A percentile compares a stretch with the other conserved stretches of the same genome.
Evolutionary conservation across 192 early-diverging fungal genomes (phyloP).

Genomic region (Borealophlyctis nickersoniae): DNA sequence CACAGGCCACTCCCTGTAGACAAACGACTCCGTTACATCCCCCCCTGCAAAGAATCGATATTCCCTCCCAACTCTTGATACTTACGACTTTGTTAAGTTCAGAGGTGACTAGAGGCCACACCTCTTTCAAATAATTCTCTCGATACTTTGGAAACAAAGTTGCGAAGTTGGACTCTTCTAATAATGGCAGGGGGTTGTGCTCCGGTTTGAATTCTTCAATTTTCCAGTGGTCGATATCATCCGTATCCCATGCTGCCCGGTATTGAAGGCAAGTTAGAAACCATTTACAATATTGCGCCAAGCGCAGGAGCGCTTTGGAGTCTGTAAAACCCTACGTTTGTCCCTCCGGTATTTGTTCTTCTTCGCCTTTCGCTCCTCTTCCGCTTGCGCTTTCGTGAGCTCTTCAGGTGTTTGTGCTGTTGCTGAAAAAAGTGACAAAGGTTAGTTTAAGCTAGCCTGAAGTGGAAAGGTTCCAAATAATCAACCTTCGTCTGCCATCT

Average conservation of each 20-base stretch:
- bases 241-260: constrained; percentile 73
- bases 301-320: too few species aligned
- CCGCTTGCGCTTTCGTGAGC: too few species aligned
- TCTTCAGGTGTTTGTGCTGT: too few species aligned
- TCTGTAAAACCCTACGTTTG: constrained; percentile 61
- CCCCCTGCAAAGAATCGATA: background rate
- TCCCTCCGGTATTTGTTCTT: constrained; percentile 58
- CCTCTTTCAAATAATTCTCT: constrained; percentile 86
- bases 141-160: constrained; percentile 98
- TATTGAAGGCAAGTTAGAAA: background rate
- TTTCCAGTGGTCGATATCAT: constrained; percentile 92
- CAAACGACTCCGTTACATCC: background rate
- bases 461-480: too few species aligned
- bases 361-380: constrained; percentile 31
- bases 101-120: constrained; percentile 85
- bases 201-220: constrained; percentile 82
- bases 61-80: background rate
- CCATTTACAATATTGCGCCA: too few species aligned
- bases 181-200: constrained; percentile 59
- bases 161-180: constrained; percentile 95
- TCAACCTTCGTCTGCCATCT: too few species aligned
- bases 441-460: too few species aligned
- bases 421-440: too few species aligned
- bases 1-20: constrained; percentile 75
- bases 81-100: constrained; percentile 71